Conservation (phyloP, 2,329 filamentous ascomycete genomes). For the Hypoxylon sp. region DNA sequence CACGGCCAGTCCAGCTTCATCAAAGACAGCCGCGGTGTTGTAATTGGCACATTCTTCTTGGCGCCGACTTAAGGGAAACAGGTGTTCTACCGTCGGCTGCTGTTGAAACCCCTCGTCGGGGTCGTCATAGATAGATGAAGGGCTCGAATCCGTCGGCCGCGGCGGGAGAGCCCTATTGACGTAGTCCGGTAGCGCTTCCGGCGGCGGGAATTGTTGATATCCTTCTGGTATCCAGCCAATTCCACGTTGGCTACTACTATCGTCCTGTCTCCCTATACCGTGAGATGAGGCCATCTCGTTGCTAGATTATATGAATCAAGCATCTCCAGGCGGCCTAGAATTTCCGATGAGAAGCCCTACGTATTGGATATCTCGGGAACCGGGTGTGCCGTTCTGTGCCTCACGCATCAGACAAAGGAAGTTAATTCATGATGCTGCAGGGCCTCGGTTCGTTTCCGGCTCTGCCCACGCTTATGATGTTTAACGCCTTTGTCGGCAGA, state of each 20-base stretch:
- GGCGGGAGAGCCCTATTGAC: constrained; percentile 42
- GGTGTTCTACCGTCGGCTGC: constrained; percentile 7
- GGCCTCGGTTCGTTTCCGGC: constrained; percentile 21
- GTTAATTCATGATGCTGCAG: neutral
- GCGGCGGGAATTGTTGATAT: constrained; percentile 29
- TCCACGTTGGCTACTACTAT: constrained; percentile 2
- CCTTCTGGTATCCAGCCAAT: constrained; percentile 5
- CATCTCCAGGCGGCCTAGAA: neutral
- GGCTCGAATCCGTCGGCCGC: constrained; percentile 23
- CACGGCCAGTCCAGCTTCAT: constrained; percentile 35
- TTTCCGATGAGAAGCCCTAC: neutral
- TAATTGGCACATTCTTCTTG: constrained; percentile 4
- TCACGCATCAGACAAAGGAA: constrained; percentile 24
- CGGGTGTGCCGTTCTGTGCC: neutral
- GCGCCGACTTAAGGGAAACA: neutral
- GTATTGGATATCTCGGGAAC: neutral
- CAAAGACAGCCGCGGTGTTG: constrained; percentile 21
- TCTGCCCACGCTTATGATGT: constrained; percentile 2
- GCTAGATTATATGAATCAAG: neutral
- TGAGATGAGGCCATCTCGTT: constrained; percentile 30
- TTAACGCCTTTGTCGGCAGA: constrained; percentile 17
- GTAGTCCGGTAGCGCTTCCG: constrained; percentile 35
- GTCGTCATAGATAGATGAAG: constrained; percentile 38
- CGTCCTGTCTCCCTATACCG: neutral
- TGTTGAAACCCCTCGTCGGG: constrained; percentile 19